Evolutionary conservation across 768 basidiomycete species (phyloP), one percentile per base, ranked within the genome.

Genomic region (Leccinum ochraceum): DNA sequence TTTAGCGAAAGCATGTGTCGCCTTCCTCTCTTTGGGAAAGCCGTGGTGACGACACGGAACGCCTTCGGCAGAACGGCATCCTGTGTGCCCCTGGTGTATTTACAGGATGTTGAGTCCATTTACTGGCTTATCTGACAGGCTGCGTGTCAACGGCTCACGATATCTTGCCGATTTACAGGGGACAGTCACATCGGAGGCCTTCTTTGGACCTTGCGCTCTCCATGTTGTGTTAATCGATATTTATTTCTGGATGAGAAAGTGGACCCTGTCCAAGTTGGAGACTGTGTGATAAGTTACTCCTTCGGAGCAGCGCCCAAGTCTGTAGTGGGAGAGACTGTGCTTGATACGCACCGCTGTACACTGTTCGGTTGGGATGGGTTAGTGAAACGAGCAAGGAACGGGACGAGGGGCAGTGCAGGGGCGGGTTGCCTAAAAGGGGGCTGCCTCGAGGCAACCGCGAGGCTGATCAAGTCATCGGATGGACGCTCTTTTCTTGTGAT

Each of bases 401-500:
- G 8, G 56, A 54, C 39, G 46, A 48, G 24, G 13, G 51, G 60
- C 60, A 28, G 37, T 61, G 63, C 28, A n/a, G 36, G 5, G 54
- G 28, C 56, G 54, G 36, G 53, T 24, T 37, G 20, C 22, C 63
- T 28, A 49, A 63, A 63, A 50, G n/a, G 22, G 34, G 30, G 20
- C 52, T 7, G 70, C 71, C 71, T 66, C 68, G 71, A 73, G 72
- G 71, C 59, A 42, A 24, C 14, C 16, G 64, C 49, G 66, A 71
- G 71, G 71, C 59, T 36, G 52, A 42, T 61, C 57, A 59, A 32
- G 58, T 62, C 60, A 60, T 53, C 39, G 36, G 44, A 42, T n/a
- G 22, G 48, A 22, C 48, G 20, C 48, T 49, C 46, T 49, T 44
- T 44, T 50, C 48, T 50, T 36, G 52, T 17, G 34, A 36, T 53